A percentile compares a stretch with the other conserved stretches of the same genome.
Conservation (phyloP, 164 flowering plant species). For the Magnolia kwangsiensis region DNA sequence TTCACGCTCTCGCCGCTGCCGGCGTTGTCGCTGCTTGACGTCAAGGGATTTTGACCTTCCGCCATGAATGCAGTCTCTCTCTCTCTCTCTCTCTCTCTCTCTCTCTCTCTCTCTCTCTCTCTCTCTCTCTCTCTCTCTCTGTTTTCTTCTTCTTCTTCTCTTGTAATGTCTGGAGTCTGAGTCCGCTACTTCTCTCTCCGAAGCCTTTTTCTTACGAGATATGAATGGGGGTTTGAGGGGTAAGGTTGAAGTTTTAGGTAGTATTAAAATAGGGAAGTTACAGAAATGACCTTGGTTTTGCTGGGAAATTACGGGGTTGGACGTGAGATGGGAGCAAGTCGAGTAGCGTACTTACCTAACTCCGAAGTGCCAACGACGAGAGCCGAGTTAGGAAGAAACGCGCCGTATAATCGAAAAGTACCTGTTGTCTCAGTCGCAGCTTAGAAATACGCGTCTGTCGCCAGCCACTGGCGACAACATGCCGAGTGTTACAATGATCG, state of each 20-base stretch:
- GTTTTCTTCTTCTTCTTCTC: too few species aligned
- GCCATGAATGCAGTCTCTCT: constrained; percentile 49
- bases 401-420: background rate
- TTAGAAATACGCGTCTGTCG: too few species aligned
- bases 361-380: background rate
- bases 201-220: background rate
- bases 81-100: constrained; percentile 6
- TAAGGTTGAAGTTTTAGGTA: background rate
- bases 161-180: too few species aligned
- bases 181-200: too few species aligned
- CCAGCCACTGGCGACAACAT: background rate
- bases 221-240: background rate
- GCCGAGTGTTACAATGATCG: background rate
- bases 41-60: constrained; percentile 39
- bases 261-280: constrained; percentile 8
- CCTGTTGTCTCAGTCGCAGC: background rate
- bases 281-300: background rate
- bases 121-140: too few species aligned
- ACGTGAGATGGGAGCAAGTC: background rate
- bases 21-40: constrained; percentile 15
- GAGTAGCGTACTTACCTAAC: background rate
- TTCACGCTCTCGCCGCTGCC: constrained; percentile 73
- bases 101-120: too few species aligned
- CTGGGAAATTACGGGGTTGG: constrained; percentile 3
- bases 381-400: background rate